Evolutionary conservation across 1,284 basidiomycete genomes (phyloP).

Genomic region (Phlebopus sp.): DNA sequence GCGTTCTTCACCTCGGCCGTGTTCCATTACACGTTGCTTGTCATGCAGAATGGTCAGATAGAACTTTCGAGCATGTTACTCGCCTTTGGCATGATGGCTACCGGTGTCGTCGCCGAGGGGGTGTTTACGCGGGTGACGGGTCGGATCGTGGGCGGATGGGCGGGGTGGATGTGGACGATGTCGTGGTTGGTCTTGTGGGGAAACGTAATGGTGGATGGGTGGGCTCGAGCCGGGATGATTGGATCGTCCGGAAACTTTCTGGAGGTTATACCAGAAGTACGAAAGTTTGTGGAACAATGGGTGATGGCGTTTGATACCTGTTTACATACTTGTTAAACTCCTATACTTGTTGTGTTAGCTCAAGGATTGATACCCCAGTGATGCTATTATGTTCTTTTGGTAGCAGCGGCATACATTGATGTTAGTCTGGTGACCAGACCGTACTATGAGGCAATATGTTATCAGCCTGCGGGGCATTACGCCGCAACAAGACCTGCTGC

Average conservation of each 20-base stretch:
- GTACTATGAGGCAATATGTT: too few relatives aligned
- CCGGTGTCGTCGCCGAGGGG: constrained; percentile 46
- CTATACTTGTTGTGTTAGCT: too few relatives aligned
- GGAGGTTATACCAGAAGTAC: constrained; percentile 16
- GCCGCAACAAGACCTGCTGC: too few relatives aligned
- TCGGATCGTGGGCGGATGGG: constrained; percentile 38
- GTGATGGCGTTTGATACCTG: constrained; percentile 18
- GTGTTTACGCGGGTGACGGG: constrained; percentile 31
- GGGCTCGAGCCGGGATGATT: constrained; percentile 44
- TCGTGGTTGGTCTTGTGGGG: constrained; percentile 47
- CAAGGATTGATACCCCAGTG: too few relatives aligned
- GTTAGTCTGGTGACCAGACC: too few relatives aligned
- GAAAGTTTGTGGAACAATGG: constrained; percentile 12
- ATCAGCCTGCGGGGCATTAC: too few relatives aligned
- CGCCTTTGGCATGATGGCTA: constrained; percentile 54
- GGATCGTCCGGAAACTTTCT: constrained; percentile 12
- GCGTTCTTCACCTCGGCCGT: constrained; percentile 54
- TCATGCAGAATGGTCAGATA: constrained; percentile 47
- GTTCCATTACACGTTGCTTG: constrained; percentile 49
- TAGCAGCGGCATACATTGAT: too few relatives aligned
- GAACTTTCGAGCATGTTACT: constrained; percentile 44
- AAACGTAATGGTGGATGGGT: constrained; percentile 48
- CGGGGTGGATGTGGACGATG: constrained; percentile 50
- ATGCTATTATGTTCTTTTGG: too few relatives aligned
- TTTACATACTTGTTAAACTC: constrained; percentile 9